These are phyloP conservation scores for Striga asiatica DNA, from an alignment of 257 asterid genomes.

Conservation along the genomic window DNA sequence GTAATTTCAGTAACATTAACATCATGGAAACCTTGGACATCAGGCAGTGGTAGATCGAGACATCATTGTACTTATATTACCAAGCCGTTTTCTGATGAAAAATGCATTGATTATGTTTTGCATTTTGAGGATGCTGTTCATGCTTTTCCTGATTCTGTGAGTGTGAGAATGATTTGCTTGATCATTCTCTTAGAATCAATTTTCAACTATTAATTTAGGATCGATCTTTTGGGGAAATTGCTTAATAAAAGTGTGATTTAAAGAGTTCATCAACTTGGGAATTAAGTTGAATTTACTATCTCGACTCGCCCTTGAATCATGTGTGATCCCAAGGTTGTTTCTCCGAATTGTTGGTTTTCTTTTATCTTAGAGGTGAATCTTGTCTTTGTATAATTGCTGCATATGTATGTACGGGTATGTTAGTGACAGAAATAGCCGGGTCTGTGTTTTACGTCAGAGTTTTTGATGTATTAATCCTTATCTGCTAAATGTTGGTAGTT, in stretches of 20 bases:
- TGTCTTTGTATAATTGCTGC: not conserved
- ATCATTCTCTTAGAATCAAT: too few species aligned
- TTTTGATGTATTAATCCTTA: slow-evolving; percentile 2
- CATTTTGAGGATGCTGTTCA: too few species aligned
- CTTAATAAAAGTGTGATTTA: not conserved
- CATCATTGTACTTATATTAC: too few species aligned
- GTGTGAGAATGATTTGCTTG: too few species aligned
- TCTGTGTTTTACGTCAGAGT: not conserved
- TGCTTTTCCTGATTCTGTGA: too few species aligned
- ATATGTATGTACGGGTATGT: too few species aligned
- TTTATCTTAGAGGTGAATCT: not conserved
- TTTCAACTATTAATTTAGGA: too few species aligned
- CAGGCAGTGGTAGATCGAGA: not conserved
- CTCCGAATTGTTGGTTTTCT: not conserved
- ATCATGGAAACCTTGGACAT: not conserved
- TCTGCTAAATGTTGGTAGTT: slow-evolving; percentile 17
- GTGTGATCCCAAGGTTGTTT: not conserved
- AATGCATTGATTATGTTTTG: too few species aligned
- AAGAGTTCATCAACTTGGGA: not conserved
- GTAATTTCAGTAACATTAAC: not conserved
- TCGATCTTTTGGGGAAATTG: too few species aligned
- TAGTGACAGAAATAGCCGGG: not conserved
- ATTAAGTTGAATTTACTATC: not conserved
- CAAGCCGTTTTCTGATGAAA: too few species aligned
- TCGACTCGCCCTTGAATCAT: not conserved